Base-by-base conservation (phyloP, 306 rosid species). In the Citrullus colocynthis region DNA sequence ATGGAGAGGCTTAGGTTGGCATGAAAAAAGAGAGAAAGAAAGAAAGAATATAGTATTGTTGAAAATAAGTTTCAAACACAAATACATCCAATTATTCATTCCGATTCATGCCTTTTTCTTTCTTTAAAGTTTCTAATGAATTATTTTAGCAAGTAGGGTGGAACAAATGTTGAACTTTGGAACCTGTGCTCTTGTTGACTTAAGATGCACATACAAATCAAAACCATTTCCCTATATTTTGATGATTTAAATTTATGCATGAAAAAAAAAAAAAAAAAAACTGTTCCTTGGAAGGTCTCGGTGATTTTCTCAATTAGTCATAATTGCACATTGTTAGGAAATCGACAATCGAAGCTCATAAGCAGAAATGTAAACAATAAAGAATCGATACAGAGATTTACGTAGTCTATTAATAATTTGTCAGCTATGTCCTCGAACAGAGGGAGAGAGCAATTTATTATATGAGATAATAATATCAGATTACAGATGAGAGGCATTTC, bases 101-200 rank as follows among this genome's bases (percentile, higher is more conserved):
- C 76, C 76, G 24, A 70, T 45, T 21, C 58, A 3, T 21, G 39
- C 58, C 58, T 70, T 70, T 45, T 69, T 16, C 2, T 18, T 69
- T 5, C 3, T 10, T 21, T 70, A 9, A 24, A 51, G 32, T 21
- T 70, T 70, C 58, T 44, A 21, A 70, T 70, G 76, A 70, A 70
- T 70, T 70, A 45, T 70, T 70, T 45, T 16, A 15, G 49, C 9
- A 9, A 67, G 55, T 2, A 10, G 75, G 75, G 18, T 70, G 57
- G 76, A 70, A 24, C 1, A 70, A n/a, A 69, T 21, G 48, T 70
- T n/a, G 83, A 36, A 44, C 75, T 54, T 42, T 55, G 80, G 64
- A 67, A 71, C 62, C 9, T 20, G 36, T 42, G 32, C 75, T 5
- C 28, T 69, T 69, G 28, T 69, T 69, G 73, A 66, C 73, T 41